phyloP scores from a whole-genome alignment of 1,284 basidiomycete genomes.

The Ceratobasidium sp. region DNA sequence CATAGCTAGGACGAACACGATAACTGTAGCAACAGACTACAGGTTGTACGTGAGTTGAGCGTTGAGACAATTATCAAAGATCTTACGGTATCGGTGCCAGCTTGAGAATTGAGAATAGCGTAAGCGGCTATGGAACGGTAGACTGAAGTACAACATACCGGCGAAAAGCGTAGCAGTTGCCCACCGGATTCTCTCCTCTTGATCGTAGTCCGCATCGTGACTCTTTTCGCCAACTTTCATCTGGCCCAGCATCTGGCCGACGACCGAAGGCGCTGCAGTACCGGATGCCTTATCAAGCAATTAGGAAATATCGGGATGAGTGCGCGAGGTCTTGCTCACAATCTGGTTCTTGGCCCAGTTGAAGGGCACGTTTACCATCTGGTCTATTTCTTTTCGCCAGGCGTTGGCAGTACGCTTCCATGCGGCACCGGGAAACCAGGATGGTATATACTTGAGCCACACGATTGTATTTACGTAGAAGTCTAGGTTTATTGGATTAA shows the following conservation, averaged over 20 bases:
- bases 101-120: neutral
- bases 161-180: conserved; percentile 25
- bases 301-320: neutral
- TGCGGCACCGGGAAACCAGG: conserved; percentile 43
- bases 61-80: too few species aligned
- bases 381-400: conserved; percentile 30
- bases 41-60: neutral
- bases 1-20: conserved; percentile 46
- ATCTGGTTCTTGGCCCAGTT: conserved; percentile 30
- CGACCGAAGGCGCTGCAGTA: conserved; percentile 1
- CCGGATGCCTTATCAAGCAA: conserved; percentile 5
- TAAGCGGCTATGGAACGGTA: neutral
- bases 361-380: conserved; percentile 24
- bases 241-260: conserved; percentile 1
- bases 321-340: neutral
- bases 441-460: conserved; percentile 43
- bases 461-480: conserved; percentile 28
- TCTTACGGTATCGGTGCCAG: conserved; percentile 35
- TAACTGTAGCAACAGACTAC: conserved; percentile 28
- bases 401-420: conserved; percentile 44
- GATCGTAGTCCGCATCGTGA: neutral
- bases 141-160: conserved; percentile 1
- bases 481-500: neutral
- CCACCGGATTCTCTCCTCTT: conserved; percentile 25
- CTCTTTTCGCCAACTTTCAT: neutral